A percentile compares a stretch with the other conserved stretches of the same genome.
phyloP scores from a whole-genome alignment of 2,329 filamentous ascomycete species.

The Pseudocercospora ulei region DNA sequence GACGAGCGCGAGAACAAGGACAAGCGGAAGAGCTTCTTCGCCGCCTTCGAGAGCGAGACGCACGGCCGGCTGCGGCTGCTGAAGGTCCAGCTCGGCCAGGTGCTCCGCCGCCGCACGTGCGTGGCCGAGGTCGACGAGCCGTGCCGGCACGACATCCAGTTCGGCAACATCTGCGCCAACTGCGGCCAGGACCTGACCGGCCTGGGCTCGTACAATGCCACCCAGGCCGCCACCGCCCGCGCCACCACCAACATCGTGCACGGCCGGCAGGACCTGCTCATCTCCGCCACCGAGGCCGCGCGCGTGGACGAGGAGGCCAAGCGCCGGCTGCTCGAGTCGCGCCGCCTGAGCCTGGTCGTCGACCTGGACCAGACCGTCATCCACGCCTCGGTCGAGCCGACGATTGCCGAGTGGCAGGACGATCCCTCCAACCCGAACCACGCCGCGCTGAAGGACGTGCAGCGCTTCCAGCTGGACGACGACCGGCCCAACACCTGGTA shows the following conservation, averaged over 20 bases:
- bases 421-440: constrained; percentile 85
- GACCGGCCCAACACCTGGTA: constrained; percentile 85
- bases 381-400: constrained; percentile 93
- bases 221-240: constrained; percentile 67
- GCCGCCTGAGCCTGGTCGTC: constrained; percentile 86
- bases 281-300: constrained; percentile 71
- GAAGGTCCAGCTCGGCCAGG: constrained; percentile 58
- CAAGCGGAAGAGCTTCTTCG: constrained; percentile 60
- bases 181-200: constrained; percentile 96
- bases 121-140: constrained; percentile 76
- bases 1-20: constrained; percentile 56
- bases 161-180: constrained; percentile 76
- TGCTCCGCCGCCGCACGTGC: constrained; percentile 47
- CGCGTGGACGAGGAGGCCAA: constrained; percentile 80
- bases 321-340: constrained; percentile 64
- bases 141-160: constrained; percentile 85
- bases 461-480: constrained; percentile 78
- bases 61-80: constrained; percentile 71
- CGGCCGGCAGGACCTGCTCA: constrained; percentile 75
- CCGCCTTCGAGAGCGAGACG: constrained; percentile 70
- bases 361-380: constrained; percentile 98
- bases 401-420: constrained; percentile 87
- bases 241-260: constrained; percentile 93
- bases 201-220: constrained; percentile 65
- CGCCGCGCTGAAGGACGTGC: constrained; percentile 77